Evolutionary conservation across 2,329 filamentous ascomycete species (phyloP).

Genomic region (Thelonectria rubi): DNA sequence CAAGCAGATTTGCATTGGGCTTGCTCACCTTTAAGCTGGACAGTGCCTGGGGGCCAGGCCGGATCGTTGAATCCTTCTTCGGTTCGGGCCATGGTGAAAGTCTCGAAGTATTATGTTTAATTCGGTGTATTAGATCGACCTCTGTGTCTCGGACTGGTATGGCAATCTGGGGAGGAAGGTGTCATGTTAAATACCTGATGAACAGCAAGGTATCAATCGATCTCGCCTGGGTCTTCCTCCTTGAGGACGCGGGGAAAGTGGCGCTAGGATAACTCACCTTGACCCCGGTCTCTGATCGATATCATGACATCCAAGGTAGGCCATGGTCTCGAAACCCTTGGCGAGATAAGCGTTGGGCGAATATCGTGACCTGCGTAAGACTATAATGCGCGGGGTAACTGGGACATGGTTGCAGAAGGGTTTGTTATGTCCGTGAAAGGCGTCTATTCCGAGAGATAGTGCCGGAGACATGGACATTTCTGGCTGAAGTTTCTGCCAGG

Average conservation of each 20-base stretch:
- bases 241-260: no score
- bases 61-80: not conserved
- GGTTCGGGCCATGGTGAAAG: not conserved
- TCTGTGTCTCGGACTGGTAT: not conserved
- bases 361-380: not conserved
- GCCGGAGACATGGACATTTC: not conserved
- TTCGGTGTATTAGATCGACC: no score
- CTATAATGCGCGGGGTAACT: not conserved
- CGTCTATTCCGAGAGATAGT: not conserved
- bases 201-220: not conserved
- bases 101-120: not conserved
- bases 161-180: not conserved
- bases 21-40: not conserved
- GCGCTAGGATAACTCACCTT: no score
- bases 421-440: not conserved
- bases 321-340: not conserved
- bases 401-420: not conserved
- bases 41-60: not conserved
- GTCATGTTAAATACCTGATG: not conserved
- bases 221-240: not conserved
- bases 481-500: not conserved
- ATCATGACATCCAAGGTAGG: no score
- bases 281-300: no score
- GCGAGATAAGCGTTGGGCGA: not conserved
- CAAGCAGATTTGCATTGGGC: no score